Percentiles rank a stretch among this genome's conserved stretches.
phyloP scores from a whole-genome alignment of 2,329 filamentous ascomycete genomes.

The Fusarium camptoceras region DNA sequence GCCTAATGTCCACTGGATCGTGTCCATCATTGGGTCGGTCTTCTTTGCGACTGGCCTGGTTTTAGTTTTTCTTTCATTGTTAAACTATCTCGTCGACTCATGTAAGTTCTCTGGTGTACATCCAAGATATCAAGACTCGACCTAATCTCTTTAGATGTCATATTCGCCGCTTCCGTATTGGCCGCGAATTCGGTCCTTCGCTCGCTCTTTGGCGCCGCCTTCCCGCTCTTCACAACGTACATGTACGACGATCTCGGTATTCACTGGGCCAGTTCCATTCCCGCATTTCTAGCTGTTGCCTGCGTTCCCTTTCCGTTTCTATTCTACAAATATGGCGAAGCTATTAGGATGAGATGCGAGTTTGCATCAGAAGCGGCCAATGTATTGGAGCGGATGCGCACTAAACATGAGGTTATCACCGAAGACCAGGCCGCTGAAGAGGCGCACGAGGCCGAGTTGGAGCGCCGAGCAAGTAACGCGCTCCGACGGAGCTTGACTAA shows the following conservation, averaged over 20 bases:
- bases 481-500: slow-evolving; percentile 36
- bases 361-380: slow-evolving; percentile 75
- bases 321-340: slow-evolving; percentile 77
- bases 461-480: slow-evolving; percentile 42
- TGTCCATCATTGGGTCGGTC: slow-evolving; percentile 58
- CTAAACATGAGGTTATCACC: slow-evolving; percentile 46
- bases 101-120: slow-evolving; percentile 50
- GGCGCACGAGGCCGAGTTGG: slow-evolving; percentile 43
- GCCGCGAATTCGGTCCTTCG: slow-evolving; percentile 79
- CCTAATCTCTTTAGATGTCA: slow-evolving; percentile 62
- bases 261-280: slow-evolving; percentile 80
- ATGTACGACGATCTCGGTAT: slow-evolving; percentile 73
- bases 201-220: slow-evolving; percentile 77
- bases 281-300: slow-evolving; percentile 77
- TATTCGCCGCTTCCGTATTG: slow-evolving; percentile 80
- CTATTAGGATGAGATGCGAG: slow-evolving; percentile 75
- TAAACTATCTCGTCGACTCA: slow-evolving; percentile 76
- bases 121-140: neutral
- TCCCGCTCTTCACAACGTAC: slow-evolving; percentile 76
- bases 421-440: slow-evolving; percentile 47
- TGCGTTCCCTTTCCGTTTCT: slow-evolving; percentile 81
- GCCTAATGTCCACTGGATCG: slow-evolving; percentile 67
- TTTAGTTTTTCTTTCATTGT: slow-evolving; percentile 72
- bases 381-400: slow-evolving; percentile 63
- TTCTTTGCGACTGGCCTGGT: slow-evolving; percentile 69